Evolutionary conservation across 2,329 filamentous ascomycete genomes (phyloP).

Genomic region (Colletotrichum tropicale): DNA sequence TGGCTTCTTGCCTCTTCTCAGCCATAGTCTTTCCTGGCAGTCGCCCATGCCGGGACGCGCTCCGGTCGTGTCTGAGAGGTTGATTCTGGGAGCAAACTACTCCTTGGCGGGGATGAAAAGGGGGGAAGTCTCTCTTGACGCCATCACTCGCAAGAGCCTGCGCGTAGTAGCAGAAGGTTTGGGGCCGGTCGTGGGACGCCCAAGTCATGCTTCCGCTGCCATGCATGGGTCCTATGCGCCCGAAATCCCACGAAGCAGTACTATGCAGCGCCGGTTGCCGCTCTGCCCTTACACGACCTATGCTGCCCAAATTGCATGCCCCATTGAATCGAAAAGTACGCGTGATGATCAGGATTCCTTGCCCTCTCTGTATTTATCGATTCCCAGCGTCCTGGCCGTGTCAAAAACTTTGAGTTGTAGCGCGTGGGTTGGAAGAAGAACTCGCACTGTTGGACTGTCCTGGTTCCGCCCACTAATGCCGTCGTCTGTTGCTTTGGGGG

Average conservation of each 20-base stretch:
- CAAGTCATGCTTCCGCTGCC: background rate
- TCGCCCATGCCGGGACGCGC: background rate
- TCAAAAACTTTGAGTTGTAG: background rate
- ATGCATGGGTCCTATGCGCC: conserved; percentile 5
- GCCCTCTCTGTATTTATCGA: background rate
- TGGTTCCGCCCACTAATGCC: background rate
- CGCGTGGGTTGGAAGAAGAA: background rate
- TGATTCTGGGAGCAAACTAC: background rate
- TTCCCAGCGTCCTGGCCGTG: background rate
- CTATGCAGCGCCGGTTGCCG: background rate
- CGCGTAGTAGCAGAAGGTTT: background rate
- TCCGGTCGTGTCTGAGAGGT: background rate
- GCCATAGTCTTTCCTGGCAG: background rate
- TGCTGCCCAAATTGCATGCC: background rate
- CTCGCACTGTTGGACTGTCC: background rate
- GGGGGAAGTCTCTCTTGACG: background rate
- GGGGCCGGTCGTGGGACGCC: background rate
- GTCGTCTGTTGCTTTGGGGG: background rate
- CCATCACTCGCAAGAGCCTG: background rate
- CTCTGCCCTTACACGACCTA: background rate
- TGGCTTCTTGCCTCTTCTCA: background rate
- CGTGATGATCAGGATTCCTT: background rate
- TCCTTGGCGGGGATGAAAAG: background rate
- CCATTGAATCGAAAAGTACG: background rate
- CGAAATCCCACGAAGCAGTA: background rate